Base-by-base conservation (phyloP, 352 stramenopile genomes). In the Globisporangium lucens region DNA sequence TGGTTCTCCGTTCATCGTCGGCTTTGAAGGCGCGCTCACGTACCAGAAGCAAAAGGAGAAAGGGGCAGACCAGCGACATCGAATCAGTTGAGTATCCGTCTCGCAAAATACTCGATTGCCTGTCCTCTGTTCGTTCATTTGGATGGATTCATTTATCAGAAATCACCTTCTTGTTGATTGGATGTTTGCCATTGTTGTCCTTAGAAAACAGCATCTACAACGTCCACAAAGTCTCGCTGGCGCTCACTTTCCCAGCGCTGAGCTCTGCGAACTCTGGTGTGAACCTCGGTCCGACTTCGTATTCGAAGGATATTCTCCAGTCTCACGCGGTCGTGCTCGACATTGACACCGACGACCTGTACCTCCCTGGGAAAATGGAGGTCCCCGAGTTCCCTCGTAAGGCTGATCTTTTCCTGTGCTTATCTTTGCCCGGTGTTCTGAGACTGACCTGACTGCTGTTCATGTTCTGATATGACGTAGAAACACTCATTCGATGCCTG, bases 171-270 rank as follows among this genome's bases (percentile, higher is more conserved):
- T 9, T 65, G 6, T 17, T 30, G 22, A 29, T 49, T 15, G 41
- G 41, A 49, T 41, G 15, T 10, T 30, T 3, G 30, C 27, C 38
- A 22, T 17, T n/a, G 27, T 29, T 13, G 13, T 7, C 24, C 15
- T 17, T 30, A 93, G 85, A 78, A 17, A 87, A 89, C 71, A 89
- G 80, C 29, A 70, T 91, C 17, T 91, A 90, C 72, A 91, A 82
- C n/a, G 69, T 80, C 0, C 80, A 89, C 52, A 85, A 79, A 59
- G 80, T 81, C 2, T 74, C 68, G 24, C 63, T 91, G 13, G 69
- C 80, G 41, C 66, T 91, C 7, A 64, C 75, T 57, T 38, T 67
- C 1, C 74, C 70, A 38, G 52, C 46, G 4, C 56, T 61, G 27
- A 58, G 46, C 5, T 20, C 66, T 22, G 10, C 55, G 15, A 59